Evolutionary conservation across 179 eudicot species (phyloP), one percentile per base, ranked within the genome.

Genomic region (Corrigiola litoralis): DNA sequence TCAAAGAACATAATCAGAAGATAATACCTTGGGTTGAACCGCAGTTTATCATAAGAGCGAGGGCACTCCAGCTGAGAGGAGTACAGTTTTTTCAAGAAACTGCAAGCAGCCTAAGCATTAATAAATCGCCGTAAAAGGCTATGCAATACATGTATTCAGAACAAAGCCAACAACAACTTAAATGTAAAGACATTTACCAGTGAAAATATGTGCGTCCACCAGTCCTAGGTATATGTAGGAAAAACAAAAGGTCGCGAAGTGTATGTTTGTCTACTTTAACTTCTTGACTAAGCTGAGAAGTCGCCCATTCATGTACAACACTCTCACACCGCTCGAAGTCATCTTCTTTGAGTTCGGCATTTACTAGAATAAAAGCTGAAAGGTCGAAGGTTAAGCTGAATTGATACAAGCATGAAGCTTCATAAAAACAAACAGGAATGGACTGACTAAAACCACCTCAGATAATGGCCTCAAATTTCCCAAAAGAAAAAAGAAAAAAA

Each of bases 141-240:
- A 6, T 41, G 36, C 45, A 17, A 47, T 40, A 24, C 21, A 17
- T 24, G 28, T 31, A 45, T 23, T 24, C 7, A 23, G n/a, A 64
- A 20, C 20, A 61, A 55, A 24, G 38, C 29, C 18, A 23, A 11
- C 59, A 61, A 29, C 10, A 16, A 11, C 16, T 47, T 13, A 20
- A 46, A n/a, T 10, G 23, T 2, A n/a, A 37, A 38, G 34, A 52
- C 3, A 27, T n/a, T 47, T 82, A 91, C 99, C 97, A 95, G 63
- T 85, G 83, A 61, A 79, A 91, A 66, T 88, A 95, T 28, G 99
- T 83, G 34, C 97, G 79, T 37, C 99, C 99, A 69, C 99, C 99
- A 0, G 97, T 91, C 72, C 96, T 92, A 1, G 97, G 99, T 52
- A 95, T 70, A 69, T 91, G 97, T 56, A 91, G 88, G 80, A 91